Conservation (phyloP, 345 rosid species). For the Eucalyptus rudis region DNA sequence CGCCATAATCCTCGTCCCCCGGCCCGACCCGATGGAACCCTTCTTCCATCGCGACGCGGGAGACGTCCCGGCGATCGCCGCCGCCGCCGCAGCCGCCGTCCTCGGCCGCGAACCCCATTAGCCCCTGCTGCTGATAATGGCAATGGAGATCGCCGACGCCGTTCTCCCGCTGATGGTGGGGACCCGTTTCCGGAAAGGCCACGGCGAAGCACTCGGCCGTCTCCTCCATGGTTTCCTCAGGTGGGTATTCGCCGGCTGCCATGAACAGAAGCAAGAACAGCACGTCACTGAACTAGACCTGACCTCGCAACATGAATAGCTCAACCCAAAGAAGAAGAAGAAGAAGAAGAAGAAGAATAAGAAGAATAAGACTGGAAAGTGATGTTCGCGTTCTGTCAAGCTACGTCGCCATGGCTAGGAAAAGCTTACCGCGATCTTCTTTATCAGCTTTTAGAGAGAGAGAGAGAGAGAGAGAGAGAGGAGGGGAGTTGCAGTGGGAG, state of each 20-base stretch:
- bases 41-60: neutral
- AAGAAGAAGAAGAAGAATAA: neutral
- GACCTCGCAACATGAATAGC: neutral
- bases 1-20: neutral
- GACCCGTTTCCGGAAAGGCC: neutral
- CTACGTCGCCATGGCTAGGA: neutral
- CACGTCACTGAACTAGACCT: neutral
- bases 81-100: neutral
- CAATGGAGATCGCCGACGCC: neutral
- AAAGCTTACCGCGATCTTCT: neutral
- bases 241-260: neutral
- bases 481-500: neutral
- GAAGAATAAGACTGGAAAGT: neutral
- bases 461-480: neutral
- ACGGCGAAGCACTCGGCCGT: neutral
- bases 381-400: neutral
- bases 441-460: neutral
- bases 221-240: neutral
- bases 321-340: neutral
- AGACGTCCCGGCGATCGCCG: neutral
- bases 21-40: neutral
- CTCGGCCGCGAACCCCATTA: neutral
- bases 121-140: neutral
- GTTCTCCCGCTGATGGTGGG: neutral
- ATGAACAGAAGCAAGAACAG: neutral